Conservation (phyloP, 352 stramenopile genomes). For the Aphanomyces stellatus region DNA sequence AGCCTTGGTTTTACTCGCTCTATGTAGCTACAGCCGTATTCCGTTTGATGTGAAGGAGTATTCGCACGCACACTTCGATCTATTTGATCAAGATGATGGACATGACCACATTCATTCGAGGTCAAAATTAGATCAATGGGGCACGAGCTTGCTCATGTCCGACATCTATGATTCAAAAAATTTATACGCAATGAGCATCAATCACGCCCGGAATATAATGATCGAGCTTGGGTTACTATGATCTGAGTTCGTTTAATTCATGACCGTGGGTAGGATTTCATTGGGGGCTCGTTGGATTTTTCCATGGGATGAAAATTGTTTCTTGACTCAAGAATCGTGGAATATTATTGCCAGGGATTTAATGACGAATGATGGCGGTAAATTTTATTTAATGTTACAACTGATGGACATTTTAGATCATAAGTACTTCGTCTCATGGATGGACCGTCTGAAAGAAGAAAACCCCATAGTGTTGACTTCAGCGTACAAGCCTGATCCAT, state of each 20-base stretch:
- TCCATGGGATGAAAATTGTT: constrained; percentile 49
- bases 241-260: background rate
- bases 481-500: constrained; percentile 28
- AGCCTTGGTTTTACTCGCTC: too few species aligned
- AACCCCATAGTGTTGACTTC: constrained; percentile 38
- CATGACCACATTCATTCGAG: constrained; percentile 21
- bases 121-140: constrained; percentile 28
- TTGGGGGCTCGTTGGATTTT: constrained; percentile 38
- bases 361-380: too few species aligned
- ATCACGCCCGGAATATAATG: constrained; percentile 40
- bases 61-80: constrained; percentile 29
- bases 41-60: constrained; percentile 32
- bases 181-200: constrained; percentile 42
- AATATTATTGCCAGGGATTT: constrained; percentile 23
- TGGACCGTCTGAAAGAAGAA: constrained; percentile 37
- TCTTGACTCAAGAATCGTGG: constrained; percentile 36
- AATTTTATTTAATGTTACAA: too few species aligned
- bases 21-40: constrained; percentile 31
- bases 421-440: constrained; percentile 49
- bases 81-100: constrained; percentile 36
- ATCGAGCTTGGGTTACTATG: constrained; percentile 26
- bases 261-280: background rate
- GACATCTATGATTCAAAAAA: constrained; percentile 43
- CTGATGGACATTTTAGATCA: constrained; percentile 14
- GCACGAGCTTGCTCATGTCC: constrained; percentile 25